Evolutionary conservation across 768 basidiomycete genomes (phyloP).

Genomic region (Psilocybe tampanensis): DNA sequence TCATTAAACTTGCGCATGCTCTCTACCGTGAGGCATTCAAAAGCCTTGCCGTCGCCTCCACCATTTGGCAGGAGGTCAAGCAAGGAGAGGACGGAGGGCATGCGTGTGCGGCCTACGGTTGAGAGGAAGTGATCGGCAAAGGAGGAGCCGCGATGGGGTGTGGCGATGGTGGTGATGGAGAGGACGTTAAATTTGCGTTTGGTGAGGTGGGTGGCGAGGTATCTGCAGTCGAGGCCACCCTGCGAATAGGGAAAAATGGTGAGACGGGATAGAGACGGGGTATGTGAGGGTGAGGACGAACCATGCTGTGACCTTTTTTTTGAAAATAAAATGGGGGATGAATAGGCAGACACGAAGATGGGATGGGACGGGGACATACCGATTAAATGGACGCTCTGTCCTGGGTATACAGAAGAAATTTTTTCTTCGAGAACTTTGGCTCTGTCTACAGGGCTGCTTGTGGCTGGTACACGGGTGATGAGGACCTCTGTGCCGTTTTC

Average conservation of each 20-base stretch:
- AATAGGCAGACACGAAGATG: not conserved
- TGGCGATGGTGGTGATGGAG: conserved; percentile 91
- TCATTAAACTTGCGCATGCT: conserved; percentile 92
- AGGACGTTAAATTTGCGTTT: conserved; percentile 78
- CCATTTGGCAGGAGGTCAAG: conserved; percentile 89
- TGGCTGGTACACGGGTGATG: conserved; percentile 93
- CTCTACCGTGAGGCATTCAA: conserved; percentile 81
- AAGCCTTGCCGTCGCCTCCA: conserved; percentile 93
- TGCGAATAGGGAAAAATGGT: conserved; percentile 9
- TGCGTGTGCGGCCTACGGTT: conserved; percentile 64
- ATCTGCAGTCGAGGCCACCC: conserved; percentile 93
- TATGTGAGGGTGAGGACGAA: conserved; percentile 28
- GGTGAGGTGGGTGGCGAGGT: conserved; percentile 80
- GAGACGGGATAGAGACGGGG: not conserved
- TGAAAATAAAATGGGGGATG: not conserved
- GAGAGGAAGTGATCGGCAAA: conserved; percentile 92
- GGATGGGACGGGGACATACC: conserved; percentile 38
- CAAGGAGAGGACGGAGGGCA: conserved; percentile 71
- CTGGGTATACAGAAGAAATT: conserved; percentile 81
- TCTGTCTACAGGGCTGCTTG: conserved; percentile 83
- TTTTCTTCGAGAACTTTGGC: conserved; percentile 87
- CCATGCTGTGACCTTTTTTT: conserved; percentile 83
- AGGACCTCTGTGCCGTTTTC: conserved; percentile 88
- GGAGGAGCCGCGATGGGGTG: conserved; percentile 91
- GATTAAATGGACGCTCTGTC: conserved; percentile 85